Evolutionary conservation across 2,329 filamentous ascomycete species (phyloP), one percentile per base, ranked within the genome.

Genomic region (Aspergillus novofumigatus): DNA sequence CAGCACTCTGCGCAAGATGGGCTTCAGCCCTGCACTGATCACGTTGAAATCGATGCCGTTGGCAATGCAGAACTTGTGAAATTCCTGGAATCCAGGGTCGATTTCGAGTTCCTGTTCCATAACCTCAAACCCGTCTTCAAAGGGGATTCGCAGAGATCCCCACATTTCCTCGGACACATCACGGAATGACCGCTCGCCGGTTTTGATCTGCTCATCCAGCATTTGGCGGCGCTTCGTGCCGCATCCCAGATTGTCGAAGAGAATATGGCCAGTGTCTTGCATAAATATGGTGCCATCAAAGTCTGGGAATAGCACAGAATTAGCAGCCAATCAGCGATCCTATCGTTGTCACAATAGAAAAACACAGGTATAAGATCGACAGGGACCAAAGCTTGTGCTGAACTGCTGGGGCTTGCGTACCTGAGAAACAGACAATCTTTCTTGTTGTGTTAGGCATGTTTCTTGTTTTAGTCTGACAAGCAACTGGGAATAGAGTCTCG

Each of bases 141-240:
- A 88, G 1, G 86, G 85, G 0, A 89, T 81, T 59, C 84, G 79
- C 8, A 89, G 75, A 0, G 85, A 88, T 7, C 82, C 83, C 84
- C 86, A 89, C 82, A 89, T 87, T 70, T 89, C 86, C 62, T 88
- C 86, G 0, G 85, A 88, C n/a, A 86, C 85, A 3, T 88, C 86
- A 52, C 85, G 80, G 77, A 89, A 89, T 0, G 84, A 85, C 14
- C 86, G 81, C 68, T 86, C 83, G 67, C 86, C 86, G 3, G 74
- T 78, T 65, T 86, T 83, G 72, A 89, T 86, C 65, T 89, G 84
- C 58, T 82, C 75, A 58, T 88, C 86, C 52, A 88, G 81, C 44
- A 80, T 65, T 56, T 81, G 73, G 51, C 85, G 81, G 56, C 78
- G 77, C 59, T 81, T 77, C 23, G 77, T 74, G 28, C 86, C 86